Percentiles rank a stretch among this genome's conserved stretches.
Evolutionary conservation across 768 basidiomycete species (phyloP).

Genomic region (Lactifluus pinguis): DNA sequence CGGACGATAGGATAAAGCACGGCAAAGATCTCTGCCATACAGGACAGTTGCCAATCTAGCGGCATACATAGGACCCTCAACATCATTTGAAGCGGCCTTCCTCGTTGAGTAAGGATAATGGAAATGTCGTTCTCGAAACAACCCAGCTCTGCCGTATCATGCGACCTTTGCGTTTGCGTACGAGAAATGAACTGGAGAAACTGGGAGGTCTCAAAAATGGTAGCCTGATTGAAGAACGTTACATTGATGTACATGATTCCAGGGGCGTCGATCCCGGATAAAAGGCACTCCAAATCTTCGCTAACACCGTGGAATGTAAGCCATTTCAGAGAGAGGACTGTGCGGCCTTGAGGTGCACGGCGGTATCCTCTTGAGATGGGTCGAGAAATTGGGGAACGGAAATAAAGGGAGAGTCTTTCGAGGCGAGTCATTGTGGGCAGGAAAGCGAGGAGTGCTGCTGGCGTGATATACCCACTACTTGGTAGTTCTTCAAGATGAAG

Average conservation of each 20-base stretch:
- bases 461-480: neutral
- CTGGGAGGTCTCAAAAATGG: neutral
- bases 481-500: slow-evolving; percentile 2
- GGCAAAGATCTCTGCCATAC: neutral
- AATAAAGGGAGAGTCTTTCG: neutral
- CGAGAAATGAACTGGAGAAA: neutral
- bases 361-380: neutral
- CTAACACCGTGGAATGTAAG: neutral
- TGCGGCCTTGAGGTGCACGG: no score
- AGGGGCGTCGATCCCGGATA: neutral
- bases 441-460: neutral
- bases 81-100: neutral
- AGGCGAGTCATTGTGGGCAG: neutral
- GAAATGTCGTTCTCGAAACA: neutral
- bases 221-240: neutral
- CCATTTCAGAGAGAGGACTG: neutral
- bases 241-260: neutral
- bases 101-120: neutral
- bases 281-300: slow-evolving; percentile 2
- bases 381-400: neutral
- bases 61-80: neutral
- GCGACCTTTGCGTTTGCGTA: neutral
- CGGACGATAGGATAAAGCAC: no score
- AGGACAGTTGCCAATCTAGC: neutral
- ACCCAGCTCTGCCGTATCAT: neutral